These are phyloP conservation scores for Stagonosporopsis rhizophila DNA, from an alignment of 2,329 filamentous ascomycete genomes.

Conservation along the genomic window DNA sequence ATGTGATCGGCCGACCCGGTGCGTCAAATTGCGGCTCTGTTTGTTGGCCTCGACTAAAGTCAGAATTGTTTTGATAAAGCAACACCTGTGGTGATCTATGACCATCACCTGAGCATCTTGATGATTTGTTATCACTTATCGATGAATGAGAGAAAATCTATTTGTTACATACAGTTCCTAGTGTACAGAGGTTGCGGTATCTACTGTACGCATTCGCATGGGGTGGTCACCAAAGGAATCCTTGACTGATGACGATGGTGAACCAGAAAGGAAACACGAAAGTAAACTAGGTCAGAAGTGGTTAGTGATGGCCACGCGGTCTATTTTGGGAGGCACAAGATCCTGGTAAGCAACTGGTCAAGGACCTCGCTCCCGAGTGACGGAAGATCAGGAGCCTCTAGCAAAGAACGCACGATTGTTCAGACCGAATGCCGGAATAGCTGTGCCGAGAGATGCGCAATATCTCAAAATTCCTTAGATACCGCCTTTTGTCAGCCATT, in stretches of 20 bases:
- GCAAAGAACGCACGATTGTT: not conserved
- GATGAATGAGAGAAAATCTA: too few relatives aligned
- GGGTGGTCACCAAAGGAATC: not conserved
- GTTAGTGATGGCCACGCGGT: not conserved
- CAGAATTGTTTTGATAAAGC: too few relatives aligned
- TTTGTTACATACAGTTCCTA: too few relatives aligned
- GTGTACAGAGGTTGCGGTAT: not conserved
- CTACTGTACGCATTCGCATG: not conserved
- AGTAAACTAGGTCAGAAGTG: not conserved
- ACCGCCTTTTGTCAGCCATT: not conserved
- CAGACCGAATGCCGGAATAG: not conserved
- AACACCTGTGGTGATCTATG: too few relatives aligned
- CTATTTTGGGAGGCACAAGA: not conserved
- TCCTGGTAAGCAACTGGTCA: not conserved
- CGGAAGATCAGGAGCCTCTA: not conserved
- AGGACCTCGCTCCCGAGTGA: too few relatives aligned
- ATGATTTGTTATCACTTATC: not conserved
- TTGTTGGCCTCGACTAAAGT: too few relatives aligned
- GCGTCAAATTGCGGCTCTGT: too few relatives aligned
- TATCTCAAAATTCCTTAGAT: not conserved
- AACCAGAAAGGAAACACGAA: not conserved
- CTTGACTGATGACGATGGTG: conserved; percentile 7
- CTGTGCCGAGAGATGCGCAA: not conserved
- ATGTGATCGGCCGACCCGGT: too few relatives aligned
- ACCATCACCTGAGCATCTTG: too few relatives aligned